Conservation (phyloP, 441 rosid species). For the Metrosideros polymorpha region DNA sequence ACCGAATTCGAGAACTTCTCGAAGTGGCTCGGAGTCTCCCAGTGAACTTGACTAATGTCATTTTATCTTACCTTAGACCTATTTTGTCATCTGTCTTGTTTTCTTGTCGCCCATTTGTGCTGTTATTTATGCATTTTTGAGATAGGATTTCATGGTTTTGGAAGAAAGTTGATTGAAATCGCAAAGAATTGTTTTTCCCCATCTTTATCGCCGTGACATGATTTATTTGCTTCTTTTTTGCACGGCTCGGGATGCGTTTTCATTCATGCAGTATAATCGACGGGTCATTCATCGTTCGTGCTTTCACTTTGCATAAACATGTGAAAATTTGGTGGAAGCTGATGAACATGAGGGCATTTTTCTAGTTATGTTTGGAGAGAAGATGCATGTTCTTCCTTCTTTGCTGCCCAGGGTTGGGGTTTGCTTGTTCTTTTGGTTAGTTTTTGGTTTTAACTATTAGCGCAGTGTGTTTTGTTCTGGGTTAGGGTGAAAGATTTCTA, state of each 20-base stretch:
- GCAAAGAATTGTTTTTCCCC: not conserved
- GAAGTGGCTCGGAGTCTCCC: conserved; percentile 90
- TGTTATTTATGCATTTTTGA: not conserved
- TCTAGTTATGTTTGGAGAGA: not conserved
- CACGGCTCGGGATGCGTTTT: not conserved
- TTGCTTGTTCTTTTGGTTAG: not conserved
- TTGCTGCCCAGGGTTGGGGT: not conserved
- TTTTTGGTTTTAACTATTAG: not conserved
- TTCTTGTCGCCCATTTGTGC: not conserved
- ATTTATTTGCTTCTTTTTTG: not conserved
- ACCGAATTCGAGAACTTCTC: conserved; percentile 89
- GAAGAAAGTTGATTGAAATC: not conserved
- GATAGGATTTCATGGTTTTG: not conserved
- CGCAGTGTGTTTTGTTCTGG: not conserved
- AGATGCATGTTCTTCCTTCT: not conserved
- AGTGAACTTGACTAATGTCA: conserved; percentile 26
- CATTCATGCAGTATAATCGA: not conserved
- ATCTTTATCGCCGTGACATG: not conserved
- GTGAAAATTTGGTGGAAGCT: not conserved
- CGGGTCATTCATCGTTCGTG: not conserved
- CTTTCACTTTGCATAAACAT: not conserved
- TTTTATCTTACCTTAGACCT: not conserved
- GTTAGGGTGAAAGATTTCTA: not conserved
- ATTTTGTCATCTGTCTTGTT: not conserved
- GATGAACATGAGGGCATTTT: not conserved